These are phyloP conservation scores for Phytophthora cajani DNA, from an alignment of 352 stramenopile species.

Conservation along the genomic window DNA sequence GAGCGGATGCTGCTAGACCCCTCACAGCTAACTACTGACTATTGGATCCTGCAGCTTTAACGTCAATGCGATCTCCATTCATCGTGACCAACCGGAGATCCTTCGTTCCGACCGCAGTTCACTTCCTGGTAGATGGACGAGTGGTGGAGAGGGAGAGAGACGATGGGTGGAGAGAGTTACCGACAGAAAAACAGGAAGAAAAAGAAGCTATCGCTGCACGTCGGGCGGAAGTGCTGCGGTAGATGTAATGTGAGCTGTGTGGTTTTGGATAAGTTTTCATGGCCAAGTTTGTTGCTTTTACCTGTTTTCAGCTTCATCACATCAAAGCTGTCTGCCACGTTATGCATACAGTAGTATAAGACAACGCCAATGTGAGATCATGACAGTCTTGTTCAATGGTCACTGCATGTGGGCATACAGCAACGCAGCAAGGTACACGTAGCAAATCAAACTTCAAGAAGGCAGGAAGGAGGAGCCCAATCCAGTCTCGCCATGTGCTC, in stretches of 20 bases:
- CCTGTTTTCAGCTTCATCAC: neutral
- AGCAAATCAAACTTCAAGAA: constrained; percentile 36
- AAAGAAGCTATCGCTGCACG: constrained; percentile 22
- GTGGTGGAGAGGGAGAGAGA: constrained; percentile 20
- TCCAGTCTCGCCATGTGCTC: constrained; percentile 22
- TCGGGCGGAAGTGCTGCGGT: constrained; percentile 25
- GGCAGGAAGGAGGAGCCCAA: constrained; percentile 10
- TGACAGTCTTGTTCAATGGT: constrained; percentile 27
- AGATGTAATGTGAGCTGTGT: constrained; percentile 49
- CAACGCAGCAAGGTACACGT: constrained; percentile 17
- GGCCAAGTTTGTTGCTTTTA: constrained; percentile 8
- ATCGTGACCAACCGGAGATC: constrained; percentile 21
- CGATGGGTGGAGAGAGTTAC: constrained; percentile 12
- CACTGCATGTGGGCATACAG: constrained; percentile 16
- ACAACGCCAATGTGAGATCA: constrained; percentile 9
- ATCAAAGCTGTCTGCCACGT: constrained; percentile 3
- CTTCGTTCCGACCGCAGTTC: constrained; percentile 21
- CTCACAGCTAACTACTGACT: constrained; percentile 36
- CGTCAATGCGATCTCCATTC: constrained; percentile 32
- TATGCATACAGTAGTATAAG: neutral
- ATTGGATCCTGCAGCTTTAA: constrained; percentile 39
- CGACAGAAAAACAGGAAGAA: constrained; percentile 27
- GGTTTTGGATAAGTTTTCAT: constrained; percentile 42
- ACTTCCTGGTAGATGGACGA: constrained; percentile 18
- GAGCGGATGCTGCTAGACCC: constrained; percentile 79